Evolutionary conservation across 1,139 yeast genomes (phyloP), one percentile per base, ranked within the genome.

Genomic region (Diutina sp.): DNA sequence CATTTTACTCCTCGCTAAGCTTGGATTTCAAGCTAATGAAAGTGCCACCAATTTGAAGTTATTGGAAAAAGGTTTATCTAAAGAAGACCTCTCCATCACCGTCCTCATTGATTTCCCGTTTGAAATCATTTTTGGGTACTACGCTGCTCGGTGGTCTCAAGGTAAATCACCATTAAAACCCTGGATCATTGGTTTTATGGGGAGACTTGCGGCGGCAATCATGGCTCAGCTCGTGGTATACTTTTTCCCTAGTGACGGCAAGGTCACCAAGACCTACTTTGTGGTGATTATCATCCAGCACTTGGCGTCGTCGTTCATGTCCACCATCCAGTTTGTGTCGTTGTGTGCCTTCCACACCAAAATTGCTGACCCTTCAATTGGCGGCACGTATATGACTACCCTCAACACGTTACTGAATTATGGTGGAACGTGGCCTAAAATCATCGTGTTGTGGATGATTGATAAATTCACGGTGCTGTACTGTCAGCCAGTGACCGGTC

Each of bases 311-410:
- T 87, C 96, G 8, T 91, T 93, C 69, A 89, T 91, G 96, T 82
- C 93, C 6, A 93, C 99, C 0, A 85, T 93, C 58, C 98, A 91
- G 68, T 93, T 95, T 72, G 98, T 93, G 32, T 87, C 96, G 4
- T 83, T 93, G 57, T 87, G 91, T 66, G 96, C 98, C 0, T 95
- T 93, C 74, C 97, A 91, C 69, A 91, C 97, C 4, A 85, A 86
- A 64, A 88, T 95, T 57, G 97, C 99, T 2, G 99, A 93, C 68
- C 98, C 99, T 0, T 71, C 84, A 14, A 89, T 93, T 63, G 99
- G 99, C 18, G 99, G 99, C 1, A 95, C 99, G 0, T 93, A 93
- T 69, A 93, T 95, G 98, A 93, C 99, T 0, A 85, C 96, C 0
- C 74, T 93, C 58, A 95, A 95, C 69, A 93, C 99, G 0, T 75